Percentiles rank a stretch among this genome's conserved stretches.
Evolutionary conservation across 2,329 filamentous ascomycete genomes (phyloP).

Genomic region (Pseudogymnoascus sp.): DNA sequence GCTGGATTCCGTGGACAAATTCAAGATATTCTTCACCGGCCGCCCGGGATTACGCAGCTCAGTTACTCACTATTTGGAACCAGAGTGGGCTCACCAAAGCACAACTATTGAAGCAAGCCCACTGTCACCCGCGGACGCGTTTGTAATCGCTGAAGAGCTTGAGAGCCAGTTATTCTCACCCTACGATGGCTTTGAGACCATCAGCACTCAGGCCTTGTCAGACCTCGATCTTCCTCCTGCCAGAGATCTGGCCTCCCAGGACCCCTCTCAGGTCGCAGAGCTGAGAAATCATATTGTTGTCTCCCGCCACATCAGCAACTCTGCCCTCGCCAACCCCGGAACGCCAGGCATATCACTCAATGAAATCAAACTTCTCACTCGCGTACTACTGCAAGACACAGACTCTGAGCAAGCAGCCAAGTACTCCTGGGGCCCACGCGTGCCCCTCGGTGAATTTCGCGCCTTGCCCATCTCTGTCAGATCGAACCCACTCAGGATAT

Average conservation of each 20-base stretch:
- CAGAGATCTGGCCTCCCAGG: constrained; percentile 7
- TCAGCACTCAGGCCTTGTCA: constrained; percentile 10
- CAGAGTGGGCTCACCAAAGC: constrained; percentile 21
- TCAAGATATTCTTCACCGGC: constrained; percentile 5
- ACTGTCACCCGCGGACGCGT: constrained; percentile 12
- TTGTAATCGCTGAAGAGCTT: constrained; percentile 12
- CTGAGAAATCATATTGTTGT: constrained; percentile 21
- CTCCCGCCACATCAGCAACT: constrained; percentile 19
- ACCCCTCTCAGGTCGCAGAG: constrained; percentile 14
- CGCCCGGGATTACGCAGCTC: constrained; percentile 10
- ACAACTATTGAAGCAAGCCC: constrained; percentile 20
- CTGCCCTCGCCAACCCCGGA: constrained; percentile 13
- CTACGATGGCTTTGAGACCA: constrained; percentile 1
- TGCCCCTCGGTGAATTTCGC: constrained; percentile 17
- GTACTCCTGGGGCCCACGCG: constrained; percentile 14
- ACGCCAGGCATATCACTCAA: constrained; percentile 15
- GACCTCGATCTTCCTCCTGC: constrained; percentile 10
- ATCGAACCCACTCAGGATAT: constrained; percentile 19
- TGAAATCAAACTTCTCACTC: constrained; percentile 14
- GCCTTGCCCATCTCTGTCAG: constrained; percentile 16
- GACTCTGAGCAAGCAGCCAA: constrained; percentile 14
- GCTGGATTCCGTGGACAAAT: constrained; percentile 11
- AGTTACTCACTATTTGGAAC: constrained; percentile 10
- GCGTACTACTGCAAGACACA: constrained; percentile 14
- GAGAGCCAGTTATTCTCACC: constrained; percentile 6